Evolutionary conservation across 2,329 filamentous ascomycete species (phyloP), one percentile per base, ranked within the genome.

Genomic region (Pseudogymnoascus destructans): DNA sequence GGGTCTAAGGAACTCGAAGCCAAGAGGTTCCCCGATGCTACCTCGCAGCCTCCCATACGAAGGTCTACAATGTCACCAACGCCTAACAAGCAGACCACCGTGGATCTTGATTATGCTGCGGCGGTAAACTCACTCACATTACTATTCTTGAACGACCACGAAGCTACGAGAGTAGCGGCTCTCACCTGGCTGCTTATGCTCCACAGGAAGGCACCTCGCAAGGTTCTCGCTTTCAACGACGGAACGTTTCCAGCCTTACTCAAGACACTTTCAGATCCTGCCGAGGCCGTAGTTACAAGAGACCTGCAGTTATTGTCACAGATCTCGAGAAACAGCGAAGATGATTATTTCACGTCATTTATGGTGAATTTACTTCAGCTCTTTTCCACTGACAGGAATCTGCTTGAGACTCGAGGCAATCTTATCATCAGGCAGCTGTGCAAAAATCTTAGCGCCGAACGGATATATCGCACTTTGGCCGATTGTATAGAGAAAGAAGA

Each of bases 401-500:
- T 98, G 21, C 77, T 98, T 5, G 93, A 98, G 72, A 93, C 87
- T 1, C 79, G 93, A 59, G 93, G 95, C 7, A 98, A 98, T 67
- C 77, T 98, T 33, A 98, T 98, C 62, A 97, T 98, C 64, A 81
- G 95, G 59, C 92, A 98, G 70, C 77, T 98, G 23, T 98, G 92
- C 70, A 81, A 95, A 61, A 95, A 88, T 60, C 77, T 98, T 25
- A 96, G 91, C 63, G 87, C 93, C 0, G 93, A 98, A 70, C 82
- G 91, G 49, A 98, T 98, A 60, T 98, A 97, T 68, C 84, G 93
- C 30, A 97, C 90, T 2, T 77, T 98, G 63, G 95, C 93, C 23
- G 93, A 98, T 66, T 96, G 93, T 65, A 87, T 98, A 8, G 93
- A 97, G 71, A 95, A 91, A 68, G 93, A 98, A 70, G 93, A 97